Percentiles rank a stretch among this genome's conserved stretches.
Evolutionary conservation across 805 yeast species (phyloP).

Genomic region (Dipodascus geniculatus): DNA sequence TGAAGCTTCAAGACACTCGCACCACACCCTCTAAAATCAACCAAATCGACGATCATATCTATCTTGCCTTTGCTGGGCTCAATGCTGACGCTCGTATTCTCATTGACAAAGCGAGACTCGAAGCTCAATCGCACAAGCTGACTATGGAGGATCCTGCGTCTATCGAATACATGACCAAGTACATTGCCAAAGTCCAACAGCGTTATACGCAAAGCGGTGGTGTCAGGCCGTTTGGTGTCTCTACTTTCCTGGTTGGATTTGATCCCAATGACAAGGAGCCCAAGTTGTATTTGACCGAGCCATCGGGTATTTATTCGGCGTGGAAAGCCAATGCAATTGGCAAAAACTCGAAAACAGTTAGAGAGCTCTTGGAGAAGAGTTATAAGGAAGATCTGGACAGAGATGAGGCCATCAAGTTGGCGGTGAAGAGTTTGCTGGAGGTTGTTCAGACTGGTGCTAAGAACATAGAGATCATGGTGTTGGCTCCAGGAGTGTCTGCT

Average conservation of each 20-base stretch:
- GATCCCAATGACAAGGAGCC: conserved; percentile 78
- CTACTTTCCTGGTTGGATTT: conserved; percentile 91
- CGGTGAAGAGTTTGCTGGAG: conserved; percentile 80
- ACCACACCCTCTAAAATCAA: conserved; percentile 93
- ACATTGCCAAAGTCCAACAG: conserved; percentile 97
- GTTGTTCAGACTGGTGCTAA: conserved; percentile 97
- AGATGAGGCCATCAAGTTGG: conserved; percentile 64
- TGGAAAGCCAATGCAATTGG: conserved; percentile 99
- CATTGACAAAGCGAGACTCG: conserved; percentile 90
- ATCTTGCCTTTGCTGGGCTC: conserved; percentile 91
- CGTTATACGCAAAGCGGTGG: conserved; percentile 97
- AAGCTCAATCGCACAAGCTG: conserved; percentile 88
- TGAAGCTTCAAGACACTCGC: conserved; percentile 92
- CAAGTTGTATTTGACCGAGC: conserved; percentile 86
- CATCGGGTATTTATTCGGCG: conserved; percentile 92
- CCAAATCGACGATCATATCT: conserved; percentile 79
- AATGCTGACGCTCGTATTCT: conserved; percentile 97
- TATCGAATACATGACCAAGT: conserved; percentile 82
- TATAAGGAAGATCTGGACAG: conserved; percentile 49
- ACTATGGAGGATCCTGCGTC: conserved; percentile 92
- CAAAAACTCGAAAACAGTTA: conserved; percentile 85
- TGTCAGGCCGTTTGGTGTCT: conserved; percentile 94
- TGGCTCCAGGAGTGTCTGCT: conserved; percentile 57
- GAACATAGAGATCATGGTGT: conserved; percentile 84
- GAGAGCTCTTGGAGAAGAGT: conserved; percentile 89